Evolutionary conservation across 176 grass and related monocot species (phyloP).

Genomic region (Areca catechu): DNA sequence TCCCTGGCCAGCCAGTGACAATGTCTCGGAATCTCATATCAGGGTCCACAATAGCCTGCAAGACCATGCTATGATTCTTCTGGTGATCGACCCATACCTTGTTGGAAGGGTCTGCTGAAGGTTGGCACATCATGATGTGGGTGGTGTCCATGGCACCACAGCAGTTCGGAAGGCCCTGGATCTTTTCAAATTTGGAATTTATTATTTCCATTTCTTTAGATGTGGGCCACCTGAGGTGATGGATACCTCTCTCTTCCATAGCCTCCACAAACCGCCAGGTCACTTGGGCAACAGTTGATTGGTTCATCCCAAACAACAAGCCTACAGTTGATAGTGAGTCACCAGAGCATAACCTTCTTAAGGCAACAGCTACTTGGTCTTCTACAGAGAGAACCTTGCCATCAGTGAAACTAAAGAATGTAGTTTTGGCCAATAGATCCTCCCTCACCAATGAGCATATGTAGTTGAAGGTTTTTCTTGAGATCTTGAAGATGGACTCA

Average conservation of each 20-base stretch:
- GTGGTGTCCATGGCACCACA: constrained; percentile 76
- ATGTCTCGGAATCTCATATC: constrained; percentile 84
- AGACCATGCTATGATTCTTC: constrained; percentile 80
- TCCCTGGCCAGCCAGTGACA: constrained; percentile 84
- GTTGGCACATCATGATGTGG: constrained; percentile 61
- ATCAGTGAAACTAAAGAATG: constrained; percentile 55
- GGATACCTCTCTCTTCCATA: constrained; percentile 47
- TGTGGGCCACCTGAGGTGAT: constrained; percentile 68
- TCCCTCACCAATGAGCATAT: constrained; percentile 50
- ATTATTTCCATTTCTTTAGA: constrained; percentile 51
- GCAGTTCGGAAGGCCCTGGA: constrained; percentile 69
- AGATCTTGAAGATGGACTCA: constrained; percentile 63
- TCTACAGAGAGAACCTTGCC: constrained; percentile 43
- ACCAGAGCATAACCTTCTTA: constrained; percentile 71
- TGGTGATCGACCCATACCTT: constrained; percentile 71
- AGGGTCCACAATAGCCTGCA: constrained; percentile 75
- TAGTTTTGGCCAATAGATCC: constrained; percentile 39
- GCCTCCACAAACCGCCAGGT: constrained; percentile 89
- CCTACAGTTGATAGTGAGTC: constrained; percentile 67
- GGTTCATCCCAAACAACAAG: constrained; percentile 63
- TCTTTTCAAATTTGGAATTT: constrained; percentile 58
- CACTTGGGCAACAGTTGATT: constrained; percentile 84
- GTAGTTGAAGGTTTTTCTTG: constrained; percentile 78
- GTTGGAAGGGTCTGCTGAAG: constrained; percentile 64
- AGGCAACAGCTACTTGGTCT: constrained; percentile 77